These are phyloP conservation scores for Talaromyces sp. DNA, from an alignment of 2,329 filamentous ascomycete species.

Conservation along the genomic window DNA sequence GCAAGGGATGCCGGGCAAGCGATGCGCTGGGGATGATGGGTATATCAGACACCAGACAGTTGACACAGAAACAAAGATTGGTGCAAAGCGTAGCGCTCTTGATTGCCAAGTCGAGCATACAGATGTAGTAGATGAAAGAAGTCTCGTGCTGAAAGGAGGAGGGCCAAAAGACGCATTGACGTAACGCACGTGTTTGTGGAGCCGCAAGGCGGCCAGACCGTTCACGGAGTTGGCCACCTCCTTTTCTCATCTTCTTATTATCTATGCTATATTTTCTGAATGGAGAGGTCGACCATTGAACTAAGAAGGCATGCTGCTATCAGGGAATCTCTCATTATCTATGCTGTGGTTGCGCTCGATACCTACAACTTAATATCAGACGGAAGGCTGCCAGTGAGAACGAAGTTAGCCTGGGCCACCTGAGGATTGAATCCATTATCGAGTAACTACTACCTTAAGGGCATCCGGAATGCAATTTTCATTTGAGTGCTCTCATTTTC, in stretches of 20 bases:
- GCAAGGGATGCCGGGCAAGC: conserved; percentile 17
- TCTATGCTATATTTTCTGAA: neutral
- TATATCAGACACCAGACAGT: neutral
- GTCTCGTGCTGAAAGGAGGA: neutral
- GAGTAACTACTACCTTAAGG: neutral
- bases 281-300: neutral
- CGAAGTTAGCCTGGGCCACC: neutral
- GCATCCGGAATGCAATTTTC: neutral
- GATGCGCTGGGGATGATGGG: neutral
- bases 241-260: neutral
- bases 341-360: neutral
- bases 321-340: neutral
- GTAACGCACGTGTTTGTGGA: conserved; percentile 15
- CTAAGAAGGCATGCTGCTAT: neutral
- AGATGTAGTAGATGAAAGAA: neutral
- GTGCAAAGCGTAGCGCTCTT: neutral
- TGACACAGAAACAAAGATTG: neutral
- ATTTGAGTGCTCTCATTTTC: neutral
- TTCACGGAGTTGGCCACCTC: neutral
- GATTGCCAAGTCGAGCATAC: too few relatives aligned
- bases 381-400: neutral
- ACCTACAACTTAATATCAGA: neutral
- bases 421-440: neutral
- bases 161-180: neutral
- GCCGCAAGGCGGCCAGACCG: neutral